phyloP scores from a whole-genome alignment of 2,329 filamentous ascomycete genomes.

The Hypomyces perniciosus region DNA sequence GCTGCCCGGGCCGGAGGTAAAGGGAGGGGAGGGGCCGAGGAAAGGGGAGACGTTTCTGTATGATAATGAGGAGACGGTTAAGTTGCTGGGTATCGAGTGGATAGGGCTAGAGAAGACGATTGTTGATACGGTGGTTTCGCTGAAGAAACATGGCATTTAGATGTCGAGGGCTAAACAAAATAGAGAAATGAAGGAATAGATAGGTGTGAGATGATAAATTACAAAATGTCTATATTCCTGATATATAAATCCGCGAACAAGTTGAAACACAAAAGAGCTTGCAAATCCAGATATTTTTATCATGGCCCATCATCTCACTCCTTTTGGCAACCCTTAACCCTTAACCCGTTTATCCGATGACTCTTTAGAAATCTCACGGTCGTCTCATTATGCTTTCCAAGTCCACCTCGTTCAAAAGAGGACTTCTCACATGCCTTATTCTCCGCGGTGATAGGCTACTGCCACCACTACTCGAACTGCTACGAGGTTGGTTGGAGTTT shows the following conservation, averaged over 20 bases:
- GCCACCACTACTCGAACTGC: slow-evolving; percentile 15
- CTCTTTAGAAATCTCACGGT: background rate
- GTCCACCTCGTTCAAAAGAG: slow-evolving; percentile 18
- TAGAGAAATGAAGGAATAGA: background rate
- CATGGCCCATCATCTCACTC: no score
- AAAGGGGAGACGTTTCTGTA: slow-evolving; percentile 42
- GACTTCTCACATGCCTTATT: slow-evolving; percentile 15
- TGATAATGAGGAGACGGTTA: slow-evolving; percentile 53
- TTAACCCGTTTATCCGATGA: background rate
- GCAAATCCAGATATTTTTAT: background rate
- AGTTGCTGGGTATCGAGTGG: slow-evolving; percentile 58
- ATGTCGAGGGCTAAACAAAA: background rate
- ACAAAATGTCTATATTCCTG: background rate
- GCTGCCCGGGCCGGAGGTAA: slow-evolving; percentile 39
- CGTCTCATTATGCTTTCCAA: slow-evolving; percentile 11
- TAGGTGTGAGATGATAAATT: background rate
- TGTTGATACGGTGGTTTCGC: slow-evolving; percentile 56
- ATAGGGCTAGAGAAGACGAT: slow-evolving; percentile 55
- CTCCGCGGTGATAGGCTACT: slow-evolving; percentile 4
- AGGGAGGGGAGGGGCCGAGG: slow-evolving; percentile 38
- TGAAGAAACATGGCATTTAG: slow-evolving; percentile 42
- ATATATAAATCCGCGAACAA: background rate
- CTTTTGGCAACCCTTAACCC: background rate
- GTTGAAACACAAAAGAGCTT: background rate
- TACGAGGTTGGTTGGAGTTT: slow-evolving; percentile 21